Percentiles rank a stretch among this genome's conserved stretches.
Evolutionary conservation across 352 stramenopile species (phyloP).

Genomic region (Phytopythium aichiense): DNA sequence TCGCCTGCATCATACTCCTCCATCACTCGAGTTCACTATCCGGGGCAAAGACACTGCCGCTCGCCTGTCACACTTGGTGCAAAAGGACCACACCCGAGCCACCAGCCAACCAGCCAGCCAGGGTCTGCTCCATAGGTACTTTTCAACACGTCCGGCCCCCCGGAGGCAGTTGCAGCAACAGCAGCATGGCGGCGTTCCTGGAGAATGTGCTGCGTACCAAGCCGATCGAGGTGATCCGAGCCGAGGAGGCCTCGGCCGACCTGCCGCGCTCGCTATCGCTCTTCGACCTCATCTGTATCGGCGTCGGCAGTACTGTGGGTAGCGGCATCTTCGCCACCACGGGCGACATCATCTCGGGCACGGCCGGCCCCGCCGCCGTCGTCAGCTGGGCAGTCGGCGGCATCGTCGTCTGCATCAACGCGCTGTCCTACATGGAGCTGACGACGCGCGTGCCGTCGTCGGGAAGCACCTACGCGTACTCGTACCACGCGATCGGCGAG

Average conservation of each 20-base stretch:
- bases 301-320: slow-evolving; percentile 72
- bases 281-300: slow-evolving; percentile 79
- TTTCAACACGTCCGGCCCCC: neutral
- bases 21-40: neutral
- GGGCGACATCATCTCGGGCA: slow-evolving; percentile 68
- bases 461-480: slow-evolving; percentile 86
- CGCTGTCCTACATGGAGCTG: slow-evolving; percentile 82
- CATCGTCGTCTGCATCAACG: slow-evolving; percentile 74
- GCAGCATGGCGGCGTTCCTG: slow-evolving; percentile 10
- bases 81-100: neutral
- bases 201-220: slow-evolving; percentile 39
- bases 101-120: neutral
- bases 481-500: slow-evolving; percentile 86
- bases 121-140: neutral
- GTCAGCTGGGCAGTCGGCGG: slow-evolving; percentile 83
- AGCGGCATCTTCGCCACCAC: slow-evolving; percentile 40
- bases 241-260: slow-evolving; percentile 41
- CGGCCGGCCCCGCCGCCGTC: slow-evolving; percentile 72
- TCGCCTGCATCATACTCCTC: neutral
- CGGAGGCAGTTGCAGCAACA: neutral
- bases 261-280: slow-evolving; percentile 45
- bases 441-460: slow-evolving; percentile 72
- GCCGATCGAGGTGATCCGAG: slow-evolving; percentile 43
- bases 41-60: neutral
- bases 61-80: neutral